Conservation (phyloP, 2,329 filamentous ascomycete species). For the Eutypa lata region DNA sequence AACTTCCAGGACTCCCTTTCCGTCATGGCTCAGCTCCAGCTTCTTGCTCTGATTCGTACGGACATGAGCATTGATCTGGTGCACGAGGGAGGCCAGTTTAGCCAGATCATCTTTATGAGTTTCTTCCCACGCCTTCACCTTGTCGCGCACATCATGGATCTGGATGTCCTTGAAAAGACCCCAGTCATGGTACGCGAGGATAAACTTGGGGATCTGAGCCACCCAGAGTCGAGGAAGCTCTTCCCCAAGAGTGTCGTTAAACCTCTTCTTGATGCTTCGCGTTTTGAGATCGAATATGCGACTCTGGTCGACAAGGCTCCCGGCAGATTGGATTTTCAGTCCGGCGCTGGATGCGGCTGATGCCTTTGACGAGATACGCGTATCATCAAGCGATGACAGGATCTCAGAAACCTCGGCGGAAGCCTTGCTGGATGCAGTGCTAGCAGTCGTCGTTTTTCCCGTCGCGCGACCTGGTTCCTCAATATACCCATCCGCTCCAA, state of each 20-base stretch:
- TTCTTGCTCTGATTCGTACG: not conserved
- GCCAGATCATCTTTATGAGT: not conserved
- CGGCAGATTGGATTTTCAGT: conserved; percentile 17
- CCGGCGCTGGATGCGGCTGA: not conserved
- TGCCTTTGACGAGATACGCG: not conserved
- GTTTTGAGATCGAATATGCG: conserved; percentile 44
- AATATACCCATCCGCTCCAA: conserved; percentile 56
- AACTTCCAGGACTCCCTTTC: not conserved
- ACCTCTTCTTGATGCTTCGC: conserved; percentile 25
- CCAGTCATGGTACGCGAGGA: conserved; percentile 37
- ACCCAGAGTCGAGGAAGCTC: conserved; percentile 43
- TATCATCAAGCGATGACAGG: not conserved
- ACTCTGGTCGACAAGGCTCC: conserved; percentile 26
- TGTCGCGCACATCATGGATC: not conserved
- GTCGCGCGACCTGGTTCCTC: not conserved
- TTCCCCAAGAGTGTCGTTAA: conserved; percentile 27
- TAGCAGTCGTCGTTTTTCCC: not conserved
- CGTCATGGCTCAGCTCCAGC: conserved; percentile 5
- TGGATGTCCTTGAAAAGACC: conserved; percentile 33
- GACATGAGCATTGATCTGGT: not conserved
- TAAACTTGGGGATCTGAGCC: conserved; percentile 34
- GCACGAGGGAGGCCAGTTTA: conserved; percentile 4
- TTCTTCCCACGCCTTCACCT: conserved; percentile 5
- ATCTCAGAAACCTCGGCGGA: not conserved
- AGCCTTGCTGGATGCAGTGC: not conserved